Evolutionary conservation across 2,329 filamentous ascomycete species (phyloP).

Genomic region (Trichoderma guizhouense): DNA sequence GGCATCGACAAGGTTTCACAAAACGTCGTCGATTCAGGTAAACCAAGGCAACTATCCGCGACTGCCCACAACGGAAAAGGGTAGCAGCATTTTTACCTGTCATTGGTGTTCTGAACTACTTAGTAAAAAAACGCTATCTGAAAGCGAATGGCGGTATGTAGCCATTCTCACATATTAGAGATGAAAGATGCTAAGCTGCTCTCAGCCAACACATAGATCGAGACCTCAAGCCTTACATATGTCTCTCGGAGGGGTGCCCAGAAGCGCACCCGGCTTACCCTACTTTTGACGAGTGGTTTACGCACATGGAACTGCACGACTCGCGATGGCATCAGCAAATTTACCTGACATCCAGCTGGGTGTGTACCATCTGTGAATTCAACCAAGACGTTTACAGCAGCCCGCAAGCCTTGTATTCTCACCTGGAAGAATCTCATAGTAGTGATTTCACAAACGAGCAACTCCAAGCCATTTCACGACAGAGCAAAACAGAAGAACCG

Average conservation of each 20-base stretch:
- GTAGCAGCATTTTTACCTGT: background rate
- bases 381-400: background rate
- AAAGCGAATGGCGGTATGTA: constrained; percentile 6
- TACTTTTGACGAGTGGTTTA: constrained; percentile 9
- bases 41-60: constrained; percentile 5
- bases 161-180: background rate
- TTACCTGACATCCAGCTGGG: constrained; percentile 2
- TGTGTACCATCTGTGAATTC: background rate
- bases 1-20: background rate
- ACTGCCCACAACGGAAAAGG: background rate
- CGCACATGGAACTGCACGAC: constrained; percentile 11
- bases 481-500: constrained; percentile 9
- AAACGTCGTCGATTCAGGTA: constrained; percentile 11
- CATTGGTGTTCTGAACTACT: background rate
- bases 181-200: background rate
- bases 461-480: constrained; percentile 14
- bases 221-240: constrained; percentile 20
- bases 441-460: background rate
- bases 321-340: constrained; percentile 3
- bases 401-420: background rate
- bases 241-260: constrained; percentile 5
- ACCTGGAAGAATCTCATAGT: background rate
- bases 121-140: background rate
- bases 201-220: constrained; percentile 14
- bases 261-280: background rate